Conservation (phyloP, 2,329 filamentous ascomycete genomes). For the Alternaria dauci region DNA sequence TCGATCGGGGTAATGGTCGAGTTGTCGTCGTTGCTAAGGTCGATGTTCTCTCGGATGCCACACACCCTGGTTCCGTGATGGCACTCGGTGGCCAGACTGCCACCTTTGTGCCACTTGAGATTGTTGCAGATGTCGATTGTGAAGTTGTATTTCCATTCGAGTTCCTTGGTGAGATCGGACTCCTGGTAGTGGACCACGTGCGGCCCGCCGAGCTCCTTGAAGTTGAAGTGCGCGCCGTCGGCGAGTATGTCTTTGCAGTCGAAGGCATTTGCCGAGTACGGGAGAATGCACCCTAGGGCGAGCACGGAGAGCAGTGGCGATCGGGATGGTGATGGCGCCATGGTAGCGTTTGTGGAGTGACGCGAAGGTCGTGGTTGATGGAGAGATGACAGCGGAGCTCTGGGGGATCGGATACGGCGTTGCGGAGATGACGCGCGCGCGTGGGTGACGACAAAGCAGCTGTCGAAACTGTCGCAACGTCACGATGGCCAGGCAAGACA, state of each 20-base stretch:
- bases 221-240: conserved; percentile 69
- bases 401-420: conserved; percentile 10
- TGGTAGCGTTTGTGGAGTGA: conserved; percentile 30
- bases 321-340: conserved; percentile 40
- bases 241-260: conserved; percentile 69
- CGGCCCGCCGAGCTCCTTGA: conserved; percentile 70
- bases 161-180: conserved; percentile 54
- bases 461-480: conserved; percentile 8
- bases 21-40: conserved; percentile 59
- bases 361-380: conserved; percentile 15
- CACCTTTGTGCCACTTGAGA: conserved; percentile 68
- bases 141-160: conserved; percentile 77
- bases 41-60: conserved; percentile 70
- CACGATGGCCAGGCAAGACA: neutral
- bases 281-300: conserved; percentile 35
- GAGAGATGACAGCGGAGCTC: conserved; percentile 9
- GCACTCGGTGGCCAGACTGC: conserved; percentile 65
- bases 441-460: conserved; percentile 3
- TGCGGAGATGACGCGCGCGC: conserved; percentile 7
- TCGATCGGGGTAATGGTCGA: conserved; percentile 68
- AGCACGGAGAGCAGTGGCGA: conserved; percentile 35
- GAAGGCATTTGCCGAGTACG: conserved; percentile 53
- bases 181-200: conserved; percentile 70
- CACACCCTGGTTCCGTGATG: conserved; percentile 78
- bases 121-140: conserved; percentile 79